These are phyloP conservation scores for Lenwebbia sp. DNA, from an alignment of 345 rosid species.

Conservation along the genomic window DNA sequence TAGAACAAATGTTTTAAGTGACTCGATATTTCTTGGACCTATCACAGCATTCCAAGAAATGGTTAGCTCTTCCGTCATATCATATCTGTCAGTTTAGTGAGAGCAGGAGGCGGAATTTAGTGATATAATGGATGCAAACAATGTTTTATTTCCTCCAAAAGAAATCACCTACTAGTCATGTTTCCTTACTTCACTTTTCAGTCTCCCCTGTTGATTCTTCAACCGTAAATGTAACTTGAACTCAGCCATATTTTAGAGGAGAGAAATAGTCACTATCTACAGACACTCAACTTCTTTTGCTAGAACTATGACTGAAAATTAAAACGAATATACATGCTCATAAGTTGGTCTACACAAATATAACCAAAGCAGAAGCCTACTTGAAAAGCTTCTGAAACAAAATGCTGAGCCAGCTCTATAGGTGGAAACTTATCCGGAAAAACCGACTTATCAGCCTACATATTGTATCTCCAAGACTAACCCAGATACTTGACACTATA, in stretches of 20 bases:
- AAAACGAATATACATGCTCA: neutral
- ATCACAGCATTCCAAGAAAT: neutral
- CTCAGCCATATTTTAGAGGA: neutral
- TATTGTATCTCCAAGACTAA: neutral
- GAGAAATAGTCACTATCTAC: neutral
- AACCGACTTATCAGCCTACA: neutral
- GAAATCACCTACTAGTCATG: neutral
- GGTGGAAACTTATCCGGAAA: neutral
- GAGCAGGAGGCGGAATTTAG: neutral
- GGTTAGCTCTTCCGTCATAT: neutral
- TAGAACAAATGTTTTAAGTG: constrained; percentile 58
- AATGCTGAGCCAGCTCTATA: neutral
- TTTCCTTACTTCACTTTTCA: neutral
- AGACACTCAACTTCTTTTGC: neutral
- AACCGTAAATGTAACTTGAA: neutral
- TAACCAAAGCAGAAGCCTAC: neutral
- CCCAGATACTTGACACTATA: neutral
- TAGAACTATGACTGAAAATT: neutral
- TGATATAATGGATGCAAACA: neutral
- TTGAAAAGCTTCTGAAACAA: neutral
- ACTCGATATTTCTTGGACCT: constrained; percentile 72
- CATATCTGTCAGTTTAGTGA: neutral
- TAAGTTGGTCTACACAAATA: neutral
- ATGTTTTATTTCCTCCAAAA: neutral
- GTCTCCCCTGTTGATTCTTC: neutral